Conservation (phyloP, 2,329 filamentous ascomycete species). For the Penicillium italicum region DNA sequence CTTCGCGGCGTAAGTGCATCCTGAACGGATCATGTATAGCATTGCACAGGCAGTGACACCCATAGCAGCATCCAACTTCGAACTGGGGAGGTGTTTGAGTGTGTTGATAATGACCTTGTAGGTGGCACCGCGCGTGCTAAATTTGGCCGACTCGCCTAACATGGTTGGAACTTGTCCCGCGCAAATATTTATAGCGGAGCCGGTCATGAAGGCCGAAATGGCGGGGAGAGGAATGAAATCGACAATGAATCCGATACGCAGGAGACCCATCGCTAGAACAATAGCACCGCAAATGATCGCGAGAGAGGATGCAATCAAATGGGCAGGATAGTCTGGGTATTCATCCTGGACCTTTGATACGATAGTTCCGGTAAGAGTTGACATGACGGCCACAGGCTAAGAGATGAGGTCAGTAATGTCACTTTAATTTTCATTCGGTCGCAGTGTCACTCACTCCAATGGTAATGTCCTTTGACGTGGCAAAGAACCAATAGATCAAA, state of each 20-base stretch:
- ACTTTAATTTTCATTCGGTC: not conserved
- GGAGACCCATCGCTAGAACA: slow-evolving; percentile 72
- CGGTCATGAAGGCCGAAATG: slow-evolving; percentile 95
- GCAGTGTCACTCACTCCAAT: slow-evolving; percentile 40
- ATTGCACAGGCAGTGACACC: slow-evolving; percentile 76
- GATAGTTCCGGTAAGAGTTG: slow-evolving; percentile 80
- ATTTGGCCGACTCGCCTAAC: slow-evolving; percentile 65
- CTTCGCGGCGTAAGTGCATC: slow-evolving; percentile 63
- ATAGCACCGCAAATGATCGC: slow-evolving; percentile 74
- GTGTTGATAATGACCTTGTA: slow-evolving; percentile 82
- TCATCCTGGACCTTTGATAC: slow-evolving; percentile 60
- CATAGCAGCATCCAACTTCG: slow-evolving; percentile 77
- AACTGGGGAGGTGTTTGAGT: slow-evolving; percentile 64
- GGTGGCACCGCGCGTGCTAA: slow-evolving; percentile 72
- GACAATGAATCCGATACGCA: slow-evolving; percentile 82
- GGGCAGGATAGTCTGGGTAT: slow-evolving; percentile 53
- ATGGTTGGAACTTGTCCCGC: slow-evolving; percentile 77
- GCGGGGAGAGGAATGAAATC: slow-evolving; percentile 88
- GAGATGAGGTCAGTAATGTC: not conserved
- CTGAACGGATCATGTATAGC: slow-evolving; percentile 70
- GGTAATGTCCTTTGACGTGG: slow-evolving; percentile 96
- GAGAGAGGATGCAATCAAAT: slow-evolving; percentile 73
- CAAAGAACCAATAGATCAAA: slow-evolving; percentile 94
- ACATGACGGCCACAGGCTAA: slow-evolving; percentile 94
- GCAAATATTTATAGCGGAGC: slow-evolving; percentile 84